A percentile compares a stretch with the other conserved stretches of the same genome.
Evolutionary conservation across 768 basidiomycete species (phyloP).

Genomic region (Holtermannia corniformis): DNA sequence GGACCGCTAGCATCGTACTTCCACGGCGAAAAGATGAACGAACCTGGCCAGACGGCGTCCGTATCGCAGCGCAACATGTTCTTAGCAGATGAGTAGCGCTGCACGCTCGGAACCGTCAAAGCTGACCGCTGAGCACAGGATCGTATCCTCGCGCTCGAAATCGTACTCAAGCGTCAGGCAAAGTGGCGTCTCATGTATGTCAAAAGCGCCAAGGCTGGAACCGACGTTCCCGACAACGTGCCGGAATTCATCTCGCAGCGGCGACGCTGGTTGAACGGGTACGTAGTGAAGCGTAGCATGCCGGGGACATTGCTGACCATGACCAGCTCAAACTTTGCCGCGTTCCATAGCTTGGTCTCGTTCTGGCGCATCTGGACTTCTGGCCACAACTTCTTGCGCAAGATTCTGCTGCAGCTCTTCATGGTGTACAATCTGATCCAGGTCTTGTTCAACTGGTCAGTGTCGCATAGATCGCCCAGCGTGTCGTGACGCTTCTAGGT

Average conservation of each 20-base stretch:
- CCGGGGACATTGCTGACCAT: background rate
- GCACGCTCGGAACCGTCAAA: background rate
- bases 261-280: slow-evolving; percentile 41
- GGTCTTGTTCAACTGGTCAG: background rate
- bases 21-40: slow-evolving; percentile 37
- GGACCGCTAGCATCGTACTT: slow-evolving; percentile 35
- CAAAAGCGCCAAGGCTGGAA: slow-evolving; percentile 36
- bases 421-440: slow-evolving; percentile 32
- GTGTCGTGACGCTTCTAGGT: too few species aligned
- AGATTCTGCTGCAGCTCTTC: slow-evolving; percentile 26
- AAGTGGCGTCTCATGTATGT: slow-evolving; percentile 39
- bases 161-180: slow-evolving; percentile 32
- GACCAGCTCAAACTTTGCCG: slow-evolving; percentile 28
- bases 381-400: slow-evolving; percentile 38
- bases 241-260: slow-evolving; percentile 40
- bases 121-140: background rate
- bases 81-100: slow-evolving; percentile 52
- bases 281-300: slow-evolving; percentile 7
- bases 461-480: too few species aligned
- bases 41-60: slow-evolving; percentile 26
- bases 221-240: slow-evolving; percentile 34
- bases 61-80: slow-evolving; percentile 73
- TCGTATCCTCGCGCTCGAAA: slow-evolving; percentile 12
- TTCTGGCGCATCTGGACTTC: slow-evolving; percentile 36
- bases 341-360: slow-evolving; percentile 30